Percentiles rank a stretch among this genome's conserved stretches.
These are phyloP conservation scores for Mallotus japonicus DNA, from an alignment of 441 rosid genomes.

Conservation along the genomic window DNA sequence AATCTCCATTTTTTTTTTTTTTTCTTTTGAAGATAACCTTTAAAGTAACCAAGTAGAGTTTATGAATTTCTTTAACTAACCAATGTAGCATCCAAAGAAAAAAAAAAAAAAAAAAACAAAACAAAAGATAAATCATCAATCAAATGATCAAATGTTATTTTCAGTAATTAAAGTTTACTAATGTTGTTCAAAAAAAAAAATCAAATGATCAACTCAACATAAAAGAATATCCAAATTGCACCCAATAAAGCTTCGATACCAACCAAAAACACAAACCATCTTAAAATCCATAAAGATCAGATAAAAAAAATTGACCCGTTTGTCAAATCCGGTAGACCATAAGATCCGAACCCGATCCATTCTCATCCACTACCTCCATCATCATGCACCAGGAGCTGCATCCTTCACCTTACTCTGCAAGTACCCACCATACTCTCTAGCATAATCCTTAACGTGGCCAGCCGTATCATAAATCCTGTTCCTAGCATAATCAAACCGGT, in stretches of 20 bases:
- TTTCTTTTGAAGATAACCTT: no score
- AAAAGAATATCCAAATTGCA: no score
- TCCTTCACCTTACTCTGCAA: slow-evolving; percentile 67
- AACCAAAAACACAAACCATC: not conserved
- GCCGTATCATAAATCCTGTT: slow-evolving; percentile 74
- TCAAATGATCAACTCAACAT: no score
- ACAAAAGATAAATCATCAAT: no score
- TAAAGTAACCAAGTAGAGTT: no score
- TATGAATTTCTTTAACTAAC: no score
- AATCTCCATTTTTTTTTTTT: no score
- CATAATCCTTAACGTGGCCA: slow-evolving; percentile 70
- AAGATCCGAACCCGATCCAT: not conserved
- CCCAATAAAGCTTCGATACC: not conserved
- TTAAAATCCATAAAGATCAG: not conserved
- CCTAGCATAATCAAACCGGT: slow-evolving; percentile 63
- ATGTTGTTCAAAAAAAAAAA: rapidly evolving
- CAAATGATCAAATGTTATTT: no score
- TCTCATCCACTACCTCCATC: not conserved
- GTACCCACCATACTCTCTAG: slow-evolving; percentile 74
- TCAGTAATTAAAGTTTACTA: rapidly evolving
- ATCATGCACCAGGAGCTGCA: slow-evolving; percentile 89
- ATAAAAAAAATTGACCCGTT: not conserved
- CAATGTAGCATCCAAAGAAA: no score
- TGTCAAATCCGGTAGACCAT: not conserved
- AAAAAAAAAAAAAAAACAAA: no score